A percentile compares a stretch with the other conserved stretches of the same genome.
Evolutionary conservation across 352 stramenopile species (phyloP).

Genomic region (Bremia lactucae): DNA sequence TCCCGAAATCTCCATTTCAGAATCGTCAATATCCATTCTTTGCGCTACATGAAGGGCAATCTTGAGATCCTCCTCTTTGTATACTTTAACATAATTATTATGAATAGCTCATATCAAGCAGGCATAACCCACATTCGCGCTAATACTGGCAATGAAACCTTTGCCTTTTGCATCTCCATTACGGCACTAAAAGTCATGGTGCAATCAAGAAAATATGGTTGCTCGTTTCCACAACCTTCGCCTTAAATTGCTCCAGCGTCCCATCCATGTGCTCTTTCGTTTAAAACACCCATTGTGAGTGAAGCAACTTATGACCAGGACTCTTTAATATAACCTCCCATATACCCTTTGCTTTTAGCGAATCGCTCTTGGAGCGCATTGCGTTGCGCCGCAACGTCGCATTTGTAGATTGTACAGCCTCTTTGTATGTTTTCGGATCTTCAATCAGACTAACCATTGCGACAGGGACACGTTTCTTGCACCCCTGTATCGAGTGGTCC

Average conservation of each 20-base stretch:
- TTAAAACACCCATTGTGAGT: not conserved
- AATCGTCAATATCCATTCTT: not conserved
- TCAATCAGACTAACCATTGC: too few species aligned
- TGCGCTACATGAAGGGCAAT: constrained; percentile 1
- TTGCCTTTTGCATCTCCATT: not conserved
- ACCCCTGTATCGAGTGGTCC: not conserved
- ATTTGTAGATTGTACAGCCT: not conserved
- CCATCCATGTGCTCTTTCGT: not conserved
- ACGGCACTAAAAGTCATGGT: not conserved
- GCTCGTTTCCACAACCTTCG: not conserved
- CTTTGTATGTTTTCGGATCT: not conserved
- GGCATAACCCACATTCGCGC: too few species aligned
- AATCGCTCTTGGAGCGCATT: not conserved
- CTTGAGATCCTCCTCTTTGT: not conserved
- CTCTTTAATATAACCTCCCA: not conserved
- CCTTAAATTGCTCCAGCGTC: not conserved
- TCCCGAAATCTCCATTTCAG: not conserved
- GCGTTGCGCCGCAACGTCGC: not conserved
- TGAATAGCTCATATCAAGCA: too few species aligned
- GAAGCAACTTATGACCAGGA: not conserved
- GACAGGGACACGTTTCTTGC: not conserved
- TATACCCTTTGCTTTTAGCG: not conserved
- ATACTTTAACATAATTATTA: constrained; percentile 2
- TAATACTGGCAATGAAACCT: too few species aligned
- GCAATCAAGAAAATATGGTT: not conserved